Evolutionary conservation across 2,329 filamentous ascomycete species (phyloP), one percentile per base, ranked within the genome.

Genomic region (Dothideomycetidae sp.): DNA sequence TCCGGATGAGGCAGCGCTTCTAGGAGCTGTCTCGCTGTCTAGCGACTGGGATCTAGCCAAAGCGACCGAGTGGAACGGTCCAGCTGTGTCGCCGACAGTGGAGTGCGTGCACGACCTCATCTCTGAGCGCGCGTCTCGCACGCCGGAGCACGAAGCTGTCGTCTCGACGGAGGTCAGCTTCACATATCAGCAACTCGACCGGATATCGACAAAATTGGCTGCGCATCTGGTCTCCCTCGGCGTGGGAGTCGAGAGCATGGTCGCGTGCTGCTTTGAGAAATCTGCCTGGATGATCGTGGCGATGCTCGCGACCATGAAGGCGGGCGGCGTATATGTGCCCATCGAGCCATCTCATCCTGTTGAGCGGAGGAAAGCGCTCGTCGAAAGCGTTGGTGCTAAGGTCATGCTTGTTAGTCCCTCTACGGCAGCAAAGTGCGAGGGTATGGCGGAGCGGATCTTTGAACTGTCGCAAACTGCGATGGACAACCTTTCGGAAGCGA

Each of bases 181-280:
- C 16, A 37, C 33, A 10, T 37, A 32, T 19, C 2, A 12, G 7
- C 33, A 41, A 19, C 39, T 41, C 17, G 18, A 31, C n/a, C 11
- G 9, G 5, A 13, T 32, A 17, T 23, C 33, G 7, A 23, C 19
- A 19, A 33, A 11, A 9, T 28, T 41, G 13, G 33, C 39, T 4
- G 16, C 19, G 12, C n/a, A 18, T n/a, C n/a, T 32, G 5, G 11
- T 5, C 10, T 10, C 3, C 14, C 10, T 17, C 3, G 23, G 17
- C 29, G 17, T n/a, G 5, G n/a, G 7, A 10, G 5, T 4, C 15
- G 10, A 11, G 10, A 5, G 5, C 5, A 53, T 52, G 29, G 47
- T 59, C 2, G 54, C 56, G 2, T 37, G 58, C 3, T 55, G 52
- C 38, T 56, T 59, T 31, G 56, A 58, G 14, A 58, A 58, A 38